Conservation (phyloP, 2,329 filamentous ascomycete species). For the Aspergillus tamarii region DNA sequence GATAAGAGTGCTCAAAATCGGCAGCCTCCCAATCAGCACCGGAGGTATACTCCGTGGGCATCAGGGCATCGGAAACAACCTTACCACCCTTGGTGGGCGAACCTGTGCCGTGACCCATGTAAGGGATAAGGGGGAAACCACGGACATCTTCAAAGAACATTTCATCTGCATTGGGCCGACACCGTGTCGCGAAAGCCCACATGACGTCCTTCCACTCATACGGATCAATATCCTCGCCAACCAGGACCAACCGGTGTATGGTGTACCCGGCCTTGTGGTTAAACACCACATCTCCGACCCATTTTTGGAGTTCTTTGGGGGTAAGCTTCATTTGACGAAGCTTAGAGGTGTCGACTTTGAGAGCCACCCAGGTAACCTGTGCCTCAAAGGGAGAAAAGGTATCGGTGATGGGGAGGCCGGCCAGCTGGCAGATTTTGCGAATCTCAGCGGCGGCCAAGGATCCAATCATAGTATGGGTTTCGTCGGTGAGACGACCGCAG, state of each 20-base stretch:
- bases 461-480: conserved; percentile 49
- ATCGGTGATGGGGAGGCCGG: conserved; percentile 49
- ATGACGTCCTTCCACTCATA: conserved; percentile 52
- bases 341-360: conserved; percentile 62
- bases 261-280: conserved; percentile 46
- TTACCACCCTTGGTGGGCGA: conserved; percentile 45
- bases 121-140: conserved; percentile 52
- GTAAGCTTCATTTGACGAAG: conserved; percentile 33
- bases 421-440: conserved; percentile 37
- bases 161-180: conserved; percentile 50
- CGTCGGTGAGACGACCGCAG: conserved; percentile 50
- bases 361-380: conserved; percentile 53
- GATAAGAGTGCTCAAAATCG: conserved; percentile 40
- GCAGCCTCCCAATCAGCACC: conserved; percentile 36
- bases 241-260: conserved; percentile 51
- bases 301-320: conserved; percentile 39
- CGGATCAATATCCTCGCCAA: conserved; percentile 56
- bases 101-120: conserved; percentile 49
- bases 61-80: conserved; percentile 50
- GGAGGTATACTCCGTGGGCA: conserved; percentile 48
- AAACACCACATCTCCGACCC: conserved; percentile 48
- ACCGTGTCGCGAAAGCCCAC: conserved; percentile 55
- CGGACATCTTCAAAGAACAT: conserved; percentile 45
- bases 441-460: conserved; percentile 51
- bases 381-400: conserved; percentile 51